Percentiles rank a stretch among this genome's conserved stretches.
phyloP scores from a whole-genome alignment of 352 stramenopile species.

The Pythium rishiriense region DNA sequence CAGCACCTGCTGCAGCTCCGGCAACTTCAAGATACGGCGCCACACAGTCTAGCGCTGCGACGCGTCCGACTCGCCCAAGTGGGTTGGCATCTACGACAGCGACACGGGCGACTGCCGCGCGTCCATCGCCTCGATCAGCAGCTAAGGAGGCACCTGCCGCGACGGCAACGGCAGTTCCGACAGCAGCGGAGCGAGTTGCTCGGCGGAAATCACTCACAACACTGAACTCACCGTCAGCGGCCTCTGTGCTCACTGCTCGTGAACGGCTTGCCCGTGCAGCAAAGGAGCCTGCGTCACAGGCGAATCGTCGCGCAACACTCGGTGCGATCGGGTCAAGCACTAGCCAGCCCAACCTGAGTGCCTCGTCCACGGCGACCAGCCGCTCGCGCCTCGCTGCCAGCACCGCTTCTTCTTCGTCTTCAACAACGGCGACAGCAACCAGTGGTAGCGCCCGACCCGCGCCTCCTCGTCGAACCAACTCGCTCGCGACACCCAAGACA shows the following conservation, averaged over 20 bases:
- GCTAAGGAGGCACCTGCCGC: slow-evolving; percentile 9
- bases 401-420: slow-evolving; percentile 2
- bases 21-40: slow-evolving; percentile 16
- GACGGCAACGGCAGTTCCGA: neutral
- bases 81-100: neutral
- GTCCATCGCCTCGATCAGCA: slow-evolving; percentile 12
- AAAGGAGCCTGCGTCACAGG: slow-evolving; percentile 14
- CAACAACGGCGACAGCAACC: slow-evolving; percentile 12
- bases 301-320: slow-evolving; percentile 29
- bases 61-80: slow-evolving; percentile 5
- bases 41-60: neutral
- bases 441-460: slow-evolving; percentile 12
- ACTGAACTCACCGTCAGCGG: slow-evolving; percentile 20
- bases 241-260: slow-evolving; percentile 21
- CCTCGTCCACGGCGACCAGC: neutral
- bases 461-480: slow-evolving; percentile 16
- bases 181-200: slow-evolving; percentile 23
- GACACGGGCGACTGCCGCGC: neutral
- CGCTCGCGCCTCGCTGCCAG: slow-evolving; percentile 10
- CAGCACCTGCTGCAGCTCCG: slow-evolving; percentile 30
- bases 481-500: slow-evolving; percentile 15
- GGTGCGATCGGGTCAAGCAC: slow-evolving; percentile 24
- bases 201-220: slow-evolving; percentile 30
- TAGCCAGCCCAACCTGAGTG: slow-evolving; percentile 18
- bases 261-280: slow-evolving; percentile 24